Conservation (phyloP, 2,329 filamentous ascomycete genomes). For the Dactylellina drechsleri region DNA sequence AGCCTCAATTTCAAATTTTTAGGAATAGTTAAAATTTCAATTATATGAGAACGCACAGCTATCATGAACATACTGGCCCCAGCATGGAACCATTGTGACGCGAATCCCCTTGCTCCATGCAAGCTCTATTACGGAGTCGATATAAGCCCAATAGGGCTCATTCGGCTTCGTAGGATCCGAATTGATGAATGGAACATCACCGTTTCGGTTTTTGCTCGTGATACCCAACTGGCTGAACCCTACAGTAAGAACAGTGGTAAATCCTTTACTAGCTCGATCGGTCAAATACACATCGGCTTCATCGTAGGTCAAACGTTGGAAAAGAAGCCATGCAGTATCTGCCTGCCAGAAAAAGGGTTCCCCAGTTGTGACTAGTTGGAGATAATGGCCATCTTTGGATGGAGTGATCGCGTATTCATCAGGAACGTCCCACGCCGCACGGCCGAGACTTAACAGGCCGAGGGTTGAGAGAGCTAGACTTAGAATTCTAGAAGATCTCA, state of each 20-base stretch:
- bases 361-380: conserved; percentile 11
- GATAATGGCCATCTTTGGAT: conserved; percentile 21
- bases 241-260: conserved; percentile 38
- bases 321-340: conserved; percentile 25
- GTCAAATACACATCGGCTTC: conserved; percentile 39
- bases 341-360: conserved; percentile 19
- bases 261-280: conserved; percentile 44
- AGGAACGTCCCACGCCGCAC: conserved; percentile 17
- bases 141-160: conserved; percentile 36
- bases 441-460: background rate
- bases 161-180: conserved; percentile 45
- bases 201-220: conserved; percentile 37
- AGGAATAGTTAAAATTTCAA: background rate
- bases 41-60: conserved; percentile 5
- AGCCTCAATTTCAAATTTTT: background rate
- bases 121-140: conserved; percentile 46
- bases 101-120: conserved; percentile 54
- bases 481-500: conserved; percentile 14
- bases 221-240: conserved; percentile 58
- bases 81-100: conserved; percentile 46
- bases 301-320: conserved; percentile 23
- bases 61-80: conserved; percentile 44
- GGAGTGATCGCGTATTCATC: conserved; percentile 24
- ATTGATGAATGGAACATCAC: conserved; percentile 43
- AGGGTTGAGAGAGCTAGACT: background rate